These are phyloP conservation scores for Diaporthe longicolla DNA, from an alignment of 2,329 filamentous ascomycete species.

Conservation along the genomic window DNA sequence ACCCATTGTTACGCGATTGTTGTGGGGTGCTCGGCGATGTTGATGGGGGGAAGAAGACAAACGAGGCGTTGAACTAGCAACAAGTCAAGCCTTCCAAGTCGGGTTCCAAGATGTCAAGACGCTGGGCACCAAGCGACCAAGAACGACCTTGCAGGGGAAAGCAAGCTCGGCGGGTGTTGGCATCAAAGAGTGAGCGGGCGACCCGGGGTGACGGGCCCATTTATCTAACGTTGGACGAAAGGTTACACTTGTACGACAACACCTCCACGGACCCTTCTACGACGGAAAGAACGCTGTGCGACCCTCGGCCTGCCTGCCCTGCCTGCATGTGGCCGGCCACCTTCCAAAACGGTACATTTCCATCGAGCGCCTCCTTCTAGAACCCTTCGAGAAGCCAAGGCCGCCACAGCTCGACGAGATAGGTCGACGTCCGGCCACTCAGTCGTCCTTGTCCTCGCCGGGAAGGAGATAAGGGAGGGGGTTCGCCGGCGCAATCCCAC, in stretches of 20 bases:
- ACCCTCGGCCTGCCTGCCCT: neutral
- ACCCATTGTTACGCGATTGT: neutral
- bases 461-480: slow-evolving; percentile 30
- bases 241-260: neutral
- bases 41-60: too few species aligned
- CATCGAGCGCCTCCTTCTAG: slow-evolving; percentile 14
- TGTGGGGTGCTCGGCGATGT: neutral
- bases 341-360: slow-evolving; percentile 11
- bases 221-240: neutral
- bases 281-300: neutral
- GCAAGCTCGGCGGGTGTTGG: slow-evolving; percentile 18
- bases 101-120: slow-evolving; percentile 14
- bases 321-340: neutral
- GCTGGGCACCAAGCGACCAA: slow-evolving; percentile 33
- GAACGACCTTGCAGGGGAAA: slow-evolving; percentile 20
- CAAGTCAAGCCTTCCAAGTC: slow-evolving; percentile 7
- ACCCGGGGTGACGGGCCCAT: slow-evolving; percentile 13
- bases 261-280: neutral
- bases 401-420: slow-evolving; percentile 24
- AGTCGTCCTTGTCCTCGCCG: slow-evolving; percentile 27
- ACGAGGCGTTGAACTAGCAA: neutral
- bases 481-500: neutral
- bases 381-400: slow-evolving; percentile 29
- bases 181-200: neutral
- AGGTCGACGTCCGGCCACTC: neutral